Percentiles rank a stretch among this genome's conserved stretches.
These are phyloP conservation scores for Blastocystis sp. DNA, from an alignment of 352 stramenopile species.

Conservation along the genomic window DNA sequence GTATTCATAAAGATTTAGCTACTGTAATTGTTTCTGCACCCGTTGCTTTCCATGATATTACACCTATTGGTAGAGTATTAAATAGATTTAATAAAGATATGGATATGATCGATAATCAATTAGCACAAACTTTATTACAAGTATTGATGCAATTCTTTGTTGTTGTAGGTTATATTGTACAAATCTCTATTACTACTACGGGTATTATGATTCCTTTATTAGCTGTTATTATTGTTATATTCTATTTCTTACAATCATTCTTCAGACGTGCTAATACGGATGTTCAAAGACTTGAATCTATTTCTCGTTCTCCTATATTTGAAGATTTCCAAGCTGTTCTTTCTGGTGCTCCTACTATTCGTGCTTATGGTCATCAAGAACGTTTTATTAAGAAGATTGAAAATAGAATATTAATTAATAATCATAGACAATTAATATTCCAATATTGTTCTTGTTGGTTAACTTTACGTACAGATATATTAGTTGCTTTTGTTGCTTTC, in stretches of 20 bases:
- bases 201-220: slow-evolving; percentile 52
- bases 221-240: slow-evolving; percentile 51
- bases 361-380: background rate
- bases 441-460: slow-evolving; percentile 54
- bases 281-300: slow-evolving; percentile 50
- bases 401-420: slow-evolving; percentile 50
- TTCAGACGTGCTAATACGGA: slow-evolving; percentile 54
- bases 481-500: slow-evolving; percentile 47
- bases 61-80: slow-evolving; percentile 62
- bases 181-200: slow-evolving; percentile 53
- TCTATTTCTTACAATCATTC: slow-evolving; percentile 54
- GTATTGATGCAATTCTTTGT: background rate
- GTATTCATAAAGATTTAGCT: slow-evolving; percentile 63
- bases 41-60: slow-evolving; percentile 77
- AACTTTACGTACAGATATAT: slow-evolving; percentile 51
- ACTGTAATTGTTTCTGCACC: slow-evolving; percentile 60
- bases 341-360: slow-evolving; percentile 46
- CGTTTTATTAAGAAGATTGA: slow-evolving; percentile 50
- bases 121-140: background rate
- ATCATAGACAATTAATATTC: slow-evolving; percentile 47
- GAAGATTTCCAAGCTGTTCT: slow-evolving; percentile 55
- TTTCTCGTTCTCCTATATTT: slow-evolving; percentile 54
- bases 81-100: slow-evolving; percentile 72
- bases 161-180: slow-evolving; percentile 49
- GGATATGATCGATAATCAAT: slow-evolving; percentile 68